These are phyloP conservation scores for Litsea cubeba DNA, from an alignment of 164 flowering plant species.

Conservation along the genomic window DNA sequence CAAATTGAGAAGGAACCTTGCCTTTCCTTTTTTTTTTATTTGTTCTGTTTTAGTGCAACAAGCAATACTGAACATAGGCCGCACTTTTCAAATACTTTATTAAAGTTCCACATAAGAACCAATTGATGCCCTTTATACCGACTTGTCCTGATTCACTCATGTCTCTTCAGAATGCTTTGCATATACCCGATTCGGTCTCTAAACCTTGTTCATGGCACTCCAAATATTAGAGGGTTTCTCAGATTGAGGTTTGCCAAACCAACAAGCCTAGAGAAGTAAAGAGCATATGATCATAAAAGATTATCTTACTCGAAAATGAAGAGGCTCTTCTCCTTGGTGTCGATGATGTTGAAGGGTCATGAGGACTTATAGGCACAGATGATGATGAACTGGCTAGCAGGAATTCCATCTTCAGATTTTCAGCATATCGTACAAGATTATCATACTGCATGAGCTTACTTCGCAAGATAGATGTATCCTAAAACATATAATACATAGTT, in stretches of 20 bases:
- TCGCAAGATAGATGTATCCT: slow-evolving; percentile 76
- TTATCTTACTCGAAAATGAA: slow-evolving; percentile 61
- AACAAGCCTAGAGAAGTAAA: not conserved
- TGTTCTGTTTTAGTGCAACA: not conserved
- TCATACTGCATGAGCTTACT: slow-evolving; percentile 52
- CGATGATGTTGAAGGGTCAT: slow-evolving; percentile 53
- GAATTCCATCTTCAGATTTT: slow-evolving; percentile 46
- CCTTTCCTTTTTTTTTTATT: too few species aligned
- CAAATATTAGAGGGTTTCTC: not conserved
- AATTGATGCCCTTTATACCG: not conserved
- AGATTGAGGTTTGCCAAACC: not conserved
- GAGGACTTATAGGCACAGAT: slow-evolving; percentile 34
- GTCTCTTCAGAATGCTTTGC: not conserved
- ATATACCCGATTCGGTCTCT: not conserved
- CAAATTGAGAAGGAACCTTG: not conserved
- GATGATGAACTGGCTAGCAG: slow-evolving; percentile 49
- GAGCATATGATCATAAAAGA: not conserved
- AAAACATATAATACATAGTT: slow-evolving; percentile 8
- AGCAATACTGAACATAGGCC: not conserved
- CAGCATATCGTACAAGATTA: slow-evolving; percentile 66
- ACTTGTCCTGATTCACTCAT: not conserved
- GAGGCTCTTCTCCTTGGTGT: slow-evolving; percentile 35
- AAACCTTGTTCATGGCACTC: too few species aligned
- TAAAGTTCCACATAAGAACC: not conserved
- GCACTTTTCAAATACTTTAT: not conserved